Base-by-base conservation (phyloP, 208 protist species). In the Angomonas deanei region DNA sequence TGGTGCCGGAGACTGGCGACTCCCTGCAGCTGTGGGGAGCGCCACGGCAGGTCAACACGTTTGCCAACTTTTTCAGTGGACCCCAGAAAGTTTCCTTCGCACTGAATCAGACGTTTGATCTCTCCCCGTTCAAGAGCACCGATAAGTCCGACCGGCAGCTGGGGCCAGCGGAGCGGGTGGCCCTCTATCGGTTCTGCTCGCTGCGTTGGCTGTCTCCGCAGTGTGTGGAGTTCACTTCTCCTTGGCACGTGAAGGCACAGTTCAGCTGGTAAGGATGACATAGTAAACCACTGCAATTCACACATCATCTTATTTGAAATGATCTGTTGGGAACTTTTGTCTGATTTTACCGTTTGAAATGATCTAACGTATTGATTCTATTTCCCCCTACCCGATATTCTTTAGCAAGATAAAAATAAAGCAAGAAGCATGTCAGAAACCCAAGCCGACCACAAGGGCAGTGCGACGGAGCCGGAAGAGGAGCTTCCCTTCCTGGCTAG, bases 121-220 rank as follows among this genome's bases (percentile, higher is more conserved):
- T 88, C 11, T 75, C 77, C 0, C 23, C 57, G 15, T 62, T 48
- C 0, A 46, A 49, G 6, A 19, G 54, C 26, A 53, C 34, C 31
- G 50, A 33, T 27, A 55, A 49, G 0, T 49, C 49, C 28, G 48
- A 34, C 27, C 27, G 50, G 6, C n/a, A 6, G 19, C 49, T 69
- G 2, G 36, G 33, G n/a, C 15, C 27, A 2, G 53, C 42, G 5
- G 71, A 76, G 0, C 63, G 4, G 24, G 24, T 54, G 1, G 24
- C 38, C 30, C 63, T 93, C 36, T 65, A 77, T 17, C 66, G 33
- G 0, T 74, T 74, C 57, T 90, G 80, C 34, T 61, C 56, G 17
- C 46, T 91, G n/a, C 76, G 68, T 27, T 94, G 88, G 88, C 70
- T 94, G 38, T 94, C 88, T 0, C 82, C 88, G 32, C 82, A 86